phyloP scores from a whole-genome alignment of 2,329 filamentous ascomycete species.

The Malbranchea cinnamomea region DNA sequence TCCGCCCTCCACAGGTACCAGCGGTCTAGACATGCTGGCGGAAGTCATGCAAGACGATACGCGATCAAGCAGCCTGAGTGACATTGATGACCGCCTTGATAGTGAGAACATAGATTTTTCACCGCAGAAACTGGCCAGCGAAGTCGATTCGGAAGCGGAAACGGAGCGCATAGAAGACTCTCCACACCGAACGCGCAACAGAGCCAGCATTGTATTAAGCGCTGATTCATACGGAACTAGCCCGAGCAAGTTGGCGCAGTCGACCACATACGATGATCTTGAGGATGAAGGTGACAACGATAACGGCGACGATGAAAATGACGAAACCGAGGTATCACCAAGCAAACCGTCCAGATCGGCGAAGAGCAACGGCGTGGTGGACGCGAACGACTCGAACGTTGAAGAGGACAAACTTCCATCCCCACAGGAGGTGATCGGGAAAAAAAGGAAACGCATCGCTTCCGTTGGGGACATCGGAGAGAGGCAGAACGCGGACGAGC shows the following conservation, averaged over 20 bases:
- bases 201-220: slow-evolving; percentile 47
- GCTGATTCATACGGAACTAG: slow-evolving; percentile 50
- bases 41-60: slow-evolving; percentile 45
- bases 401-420: slow-evolving; percentile 16
- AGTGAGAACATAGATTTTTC: slow-evolving; percentile 40
- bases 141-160: slow-evolving; percentile 71
- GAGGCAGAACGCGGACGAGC: slow-evolving; percentile 24
- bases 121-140: slow-evolving; percentile 41
- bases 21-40: slow-evolving; percentile 23
- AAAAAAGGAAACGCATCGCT: slow-evolving; percentile 27
- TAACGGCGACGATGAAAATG: slow-evolving; percentile 19
- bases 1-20: slow-evolving; percentile 18
- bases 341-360: slow-evolving; percentile 23
- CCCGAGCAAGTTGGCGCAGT: slow-evolving; percentile 61
- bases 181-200: slow-evolving; percentile 49
- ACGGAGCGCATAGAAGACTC: slow-evolving; percentile 86
- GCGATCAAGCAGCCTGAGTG: slow-evolving; percentile 81
- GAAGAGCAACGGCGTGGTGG: slow-evolving; percentile 18
- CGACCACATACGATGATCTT: slow-evolving; percentile 30
- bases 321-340: slow-evolving; percentile 22
- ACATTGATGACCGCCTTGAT: slow-evolving; percentile 69
- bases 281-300: slow-evolving; percentile 38
- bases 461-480: slow-evolving; percentile 21
- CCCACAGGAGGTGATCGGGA: slow-evolving; percentile 17
- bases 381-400: slow-evolving; percentile 11